These are phyloP conservation scores for Ceratocystis lukuohia DNA, from an alignment of 2,329 filamentous ascomycete species.

Conservation along the genomic window DNA sequence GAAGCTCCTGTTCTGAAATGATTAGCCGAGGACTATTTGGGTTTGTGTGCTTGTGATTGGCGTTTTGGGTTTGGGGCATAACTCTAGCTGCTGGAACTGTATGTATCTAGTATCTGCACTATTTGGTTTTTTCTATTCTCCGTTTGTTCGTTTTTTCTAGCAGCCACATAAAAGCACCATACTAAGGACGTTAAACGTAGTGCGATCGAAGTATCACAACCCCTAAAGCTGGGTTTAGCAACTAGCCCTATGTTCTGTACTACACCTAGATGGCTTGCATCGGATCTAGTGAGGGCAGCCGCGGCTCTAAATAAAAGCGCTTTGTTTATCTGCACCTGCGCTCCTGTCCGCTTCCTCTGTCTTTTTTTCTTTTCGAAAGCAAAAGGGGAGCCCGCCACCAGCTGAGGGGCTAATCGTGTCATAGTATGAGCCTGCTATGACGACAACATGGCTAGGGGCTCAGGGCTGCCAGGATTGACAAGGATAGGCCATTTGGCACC, in stretches of 20 bases:
- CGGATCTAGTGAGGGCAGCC: background rate
- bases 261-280: background rate
- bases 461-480: background rate
- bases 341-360: background rate
- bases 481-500: background rate
- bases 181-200: background rate
- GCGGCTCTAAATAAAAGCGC: background rate
- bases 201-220: background rate
- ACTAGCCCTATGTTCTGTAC: background rate
- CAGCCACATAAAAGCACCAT: background rate
- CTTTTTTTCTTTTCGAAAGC: background rate
- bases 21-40: background rate
- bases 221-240: background rate
- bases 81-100: background rate
- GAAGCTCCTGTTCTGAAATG: constrained; percentile 47
- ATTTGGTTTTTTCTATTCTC: background rate
- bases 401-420: too few relatives aligned
- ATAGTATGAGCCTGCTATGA: background rate
- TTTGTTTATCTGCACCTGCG: too few relatives aligned
- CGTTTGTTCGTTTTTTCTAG: background rate
- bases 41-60: constrained; percentile 3
- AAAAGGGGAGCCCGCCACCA: background rate
- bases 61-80: constrained; percentile 2
- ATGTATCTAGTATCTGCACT: background rate
- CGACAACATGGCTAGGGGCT: background rate